Evolutionary conservation across 768 basidiomycete species (phyloP).

Genomic region (Russula virescens): DNA sequence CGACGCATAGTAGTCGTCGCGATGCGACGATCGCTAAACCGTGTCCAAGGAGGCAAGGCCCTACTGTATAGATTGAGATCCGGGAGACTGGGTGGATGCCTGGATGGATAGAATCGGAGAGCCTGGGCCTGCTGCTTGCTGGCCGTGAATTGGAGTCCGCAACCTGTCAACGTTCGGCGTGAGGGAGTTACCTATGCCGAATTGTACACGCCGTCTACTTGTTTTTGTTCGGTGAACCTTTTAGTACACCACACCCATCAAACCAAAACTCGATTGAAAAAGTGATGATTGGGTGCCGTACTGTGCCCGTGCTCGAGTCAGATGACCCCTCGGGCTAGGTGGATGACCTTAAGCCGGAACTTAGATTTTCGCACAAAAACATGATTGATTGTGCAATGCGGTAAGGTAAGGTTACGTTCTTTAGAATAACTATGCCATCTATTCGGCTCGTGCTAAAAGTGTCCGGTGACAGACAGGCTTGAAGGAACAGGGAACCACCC

Average conservation of each 20-base stretch:
- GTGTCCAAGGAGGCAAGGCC: no score
- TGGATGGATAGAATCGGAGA: neutral
- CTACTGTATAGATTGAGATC: neutral
- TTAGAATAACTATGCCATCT: neutral
- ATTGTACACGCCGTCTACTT: no score
- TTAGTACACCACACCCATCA: neutral
- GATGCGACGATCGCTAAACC: conserved; percentile 1
- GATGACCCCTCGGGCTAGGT: neutral
- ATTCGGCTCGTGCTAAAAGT: neutral
- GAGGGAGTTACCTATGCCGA: no score
- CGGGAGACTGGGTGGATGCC: neutral
- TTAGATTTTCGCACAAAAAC: neutral
- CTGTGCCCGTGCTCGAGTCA: neutral
- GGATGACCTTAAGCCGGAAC: neutral
- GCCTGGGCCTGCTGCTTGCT: no score
- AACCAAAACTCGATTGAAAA: no score
- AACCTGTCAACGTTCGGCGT: no score
- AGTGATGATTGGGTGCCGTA: neutral
- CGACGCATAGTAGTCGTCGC: neutral
- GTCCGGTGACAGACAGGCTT: neutral
- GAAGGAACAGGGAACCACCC: neutral
- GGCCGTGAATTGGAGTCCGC: no score
- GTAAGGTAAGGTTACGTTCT: neutral
- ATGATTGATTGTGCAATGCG: neutral
- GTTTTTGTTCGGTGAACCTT: neutral